Base-by-base conservation (phyloP, 148 eudicot genomes). In the Chenopodium quinoa region DNA sequence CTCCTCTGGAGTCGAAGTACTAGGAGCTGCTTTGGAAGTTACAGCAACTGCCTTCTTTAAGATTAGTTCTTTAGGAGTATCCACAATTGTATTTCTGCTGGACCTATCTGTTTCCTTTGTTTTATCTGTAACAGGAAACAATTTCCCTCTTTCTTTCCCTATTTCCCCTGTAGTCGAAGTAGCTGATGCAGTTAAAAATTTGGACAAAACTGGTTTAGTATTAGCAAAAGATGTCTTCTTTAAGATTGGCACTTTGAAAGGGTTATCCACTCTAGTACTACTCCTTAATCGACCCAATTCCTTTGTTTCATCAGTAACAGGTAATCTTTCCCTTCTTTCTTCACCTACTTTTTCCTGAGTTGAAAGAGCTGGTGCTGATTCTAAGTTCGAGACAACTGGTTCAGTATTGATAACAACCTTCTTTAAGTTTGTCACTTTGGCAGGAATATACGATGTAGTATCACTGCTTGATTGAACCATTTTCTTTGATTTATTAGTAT, bases 61-160 rank as follows among this genome's bases (percentile, higher is more conserved):
- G 27, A 67, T 68, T 73, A 74, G 81, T 50, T 40, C 56, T 78
- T 73, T 83, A 62, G 31, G 75, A 65, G 79, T 48, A 77, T 82
- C 83, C 29, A 70, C 66, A 25, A 40, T 68, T 34, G 76, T 34
- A 52, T 23, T 77, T 72, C 80, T 88, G 66, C 87, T 73, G 32
- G 80, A 17, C 62, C 80, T 86, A 79, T 84, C 47, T 72, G 89
- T 81, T 68, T 63, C 56, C 37, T 68, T 58, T 77, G 83, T 83
- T 79, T 85, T 79, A 81, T 73, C 83, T 47, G 16, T 37, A 25
- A 27, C 13, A 34, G 10, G 4, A 73, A 56, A 56, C 2, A 56
- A 56, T 14, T 56, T 17, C 62, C 62, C 62, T 56, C 62, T 56
- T 56, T 56, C 75, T 73, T 31, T 63, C 2, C 4, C 76, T 16